phyloP scores from a whole-genome alignment of 2,329 filamentous ascomycete species.

The Paraphaeosphaeria minitans region DNA sequence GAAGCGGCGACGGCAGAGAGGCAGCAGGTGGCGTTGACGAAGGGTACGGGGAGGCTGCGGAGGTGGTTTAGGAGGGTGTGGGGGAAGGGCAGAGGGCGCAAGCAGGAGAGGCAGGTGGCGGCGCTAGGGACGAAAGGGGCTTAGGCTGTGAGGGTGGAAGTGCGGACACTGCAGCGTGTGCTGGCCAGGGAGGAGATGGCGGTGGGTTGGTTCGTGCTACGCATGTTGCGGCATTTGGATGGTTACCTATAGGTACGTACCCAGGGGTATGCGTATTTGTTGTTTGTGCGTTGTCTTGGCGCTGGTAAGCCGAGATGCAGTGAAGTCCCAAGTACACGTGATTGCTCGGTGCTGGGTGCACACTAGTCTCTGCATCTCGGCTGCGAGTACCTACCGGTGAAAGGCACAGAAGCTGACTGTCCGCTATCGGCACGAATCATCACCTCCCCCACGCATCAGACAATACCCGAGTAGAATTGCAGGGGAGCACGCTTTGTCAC shows the following conservation, averaged over 20 bases:
- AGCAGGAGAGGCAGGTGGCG: background rate
- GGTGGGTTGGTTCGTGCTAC: background rate
- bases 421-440: background rate
- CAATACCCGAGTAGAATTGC: background rate
- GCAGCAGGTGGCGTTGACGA: background rate
- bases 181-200: background rate
- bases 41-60: background rate
- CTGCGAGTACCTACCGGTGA: background rate
- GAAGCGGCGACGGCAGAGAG: background rate
- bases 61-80: background rate
- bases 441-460: background rate
- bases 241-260: background rate
- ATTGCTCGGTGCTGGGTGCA: background rate
- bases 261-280: background rate
- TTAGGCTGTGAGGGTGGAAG: background rate
- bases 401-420: background rate
- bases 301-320: background rate
- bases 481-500: background rate
- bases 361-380: background rate
- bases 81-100: background rate
- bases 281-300: background rate
- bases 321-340: background rate
- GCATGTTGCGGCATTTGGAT: background rate
- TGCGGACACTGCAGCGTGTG: background rate
- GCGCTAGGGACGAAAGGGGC: background rate